phyloP scores from a whole-genome alignment of 148 eudicot species.

The Fagopyrum homotropicum region DNA sequence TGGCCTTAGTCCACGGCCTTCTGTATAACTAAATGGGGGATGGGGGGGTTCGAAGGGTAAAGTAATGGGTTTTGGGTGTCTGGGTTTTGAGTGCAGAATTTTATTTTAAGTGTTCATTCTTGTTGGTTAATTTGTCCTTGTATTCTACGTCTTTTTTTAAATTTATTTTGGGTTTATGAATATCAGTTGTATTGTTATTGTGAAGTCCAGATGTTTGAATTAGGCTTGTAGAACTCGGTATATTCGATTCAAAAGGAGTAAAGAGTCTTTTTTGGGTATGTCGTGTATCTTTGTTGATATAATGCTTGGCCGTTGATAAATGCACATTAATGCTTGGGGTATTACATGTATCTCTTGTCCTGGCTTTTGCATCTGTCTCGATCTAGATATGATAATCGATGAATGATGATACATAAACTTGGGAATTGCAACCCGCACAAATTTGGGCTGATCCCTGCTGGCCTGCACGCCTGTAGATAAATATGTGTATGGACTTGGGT shows the following conservation, averaged over 20 bases:
- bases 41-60: not conserved
- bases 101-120: conserved; percentile 9
- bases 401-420: too few relatives aligned
- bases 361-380: too few relatives aligned
- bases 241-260: not conserved
- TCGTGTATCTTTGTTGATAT: not conserved
- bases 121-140: conserved; percentile 2
- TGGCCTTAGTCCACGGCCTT: not conserved
- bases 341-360: too few relatives aligned
- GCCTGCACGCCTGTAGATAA: too few relatives aligned
- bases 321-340: too few relatives aligned
- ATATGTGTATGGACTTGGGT: too few relatives aligned
- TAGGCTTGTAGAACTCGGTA: conserved; percentile 9
- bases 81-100: conserved; percentile 6
- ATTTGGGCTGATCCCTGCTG: too few relatives aligned
- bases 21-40: not conserved
- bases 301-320: not conserved
- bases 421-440: too few relatives aligned
- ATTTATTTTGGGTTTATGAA: not conserved
- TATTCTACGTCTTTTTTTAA: not conserved
- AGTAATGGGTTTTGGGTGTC: not conserved
- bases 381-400: too few relatives aligned
- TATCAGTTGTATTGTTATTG: not conserved
- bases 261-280: not conserved
- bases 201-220: not conserved